Evolutionary conservation across 164 flowering plant genomes (phyloP), one percentile per base, ranked within the genome.

Genomic region (Magnolia changhungtana): DNA sequence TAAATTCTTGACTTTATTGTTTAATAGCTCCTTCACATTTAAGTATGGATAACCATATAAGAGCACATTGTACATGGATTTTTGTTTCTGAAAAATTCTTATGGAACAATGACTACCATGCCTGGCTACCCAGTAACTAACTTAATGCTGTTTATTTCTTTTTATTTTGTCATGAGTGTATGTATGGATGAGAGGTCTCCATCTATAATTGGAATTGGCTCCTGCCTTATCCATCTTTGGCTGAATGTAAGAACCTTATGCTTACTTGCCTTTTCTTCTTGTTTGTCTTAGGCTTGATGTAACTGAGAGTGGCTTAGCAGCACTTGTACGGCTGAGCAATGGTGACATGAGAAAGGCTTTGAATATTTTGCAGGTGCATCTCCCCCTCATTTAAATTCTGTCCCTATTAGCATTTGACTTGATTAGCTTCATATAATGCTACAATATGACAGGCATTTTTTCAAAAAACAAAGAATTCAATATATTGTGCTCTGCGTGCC

Each of bases 271-370:
- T 19, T 70, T 20, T 14, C 5, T 52, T 51, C 14, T 70, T 72
- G 18, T 71, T 71, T 18, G 19, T 72, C 14, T 49, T 76, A 95
- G 99, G 87, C 92, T 96, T 76, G 93, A 90, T 83, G 99, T 96
- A 5, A 55, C 90, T 68, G 98, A 92, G 70, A 83, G 81, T 80
- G 98, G 98, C 76, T 82, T 96, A 75, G 85, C 83, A 14, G 98
- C 98, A 69, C 84, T 94, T 85, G 98, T 93, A 74, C 88, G 92
- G 55, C 86, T 96, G 77, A 86, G 99, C 90, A 93, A 87, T 80
- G 99, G 99, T 67, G 98, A 96, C 85, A 96, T 96, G 98, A 89
- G 99, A 84, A 96, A 96, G 85, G 96, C 98, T 61, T 86, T 94
- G 89, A 96, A 96, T 81, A 96, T 94, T 82, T 85, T 96, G 85